Conservation (phyloP, 2,329 filamentous ascomycete species). For the Whalleya microplaca region DNA sequence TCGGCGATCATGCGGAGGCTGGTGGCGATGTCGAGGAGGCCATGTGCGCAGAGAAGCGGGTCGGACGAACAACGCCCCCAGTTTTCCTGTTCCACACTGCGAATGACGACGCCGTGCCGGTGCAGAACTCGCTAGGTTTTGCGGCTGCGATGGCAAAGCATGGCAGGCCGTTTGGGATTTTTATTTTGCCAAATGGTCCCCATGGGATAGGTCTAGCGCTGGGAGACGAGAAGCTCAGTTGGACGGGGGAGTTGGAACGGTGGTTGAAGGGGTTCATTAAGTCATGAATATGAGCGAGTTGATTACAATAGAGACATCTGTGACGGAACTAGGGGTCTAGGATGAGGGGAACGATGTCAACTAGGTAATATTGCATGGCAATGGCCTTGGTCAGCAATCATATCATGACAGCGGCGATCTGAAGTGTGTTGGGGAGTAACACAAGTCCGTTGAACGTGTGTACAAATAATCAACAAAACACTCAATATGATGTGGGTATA, state of each 20-base stretch:
- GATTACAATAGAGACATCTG: background rate
- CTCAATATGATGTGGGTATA: too few species aligned
- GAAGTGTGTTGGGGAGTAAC: background rate
- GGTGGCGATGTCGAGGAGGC: conserved; percentile 1
- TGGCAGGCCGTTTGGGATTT: conserved; percentile 26
- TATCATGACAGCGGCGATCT: background rate
- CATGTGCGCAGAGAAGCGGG: conserved; percentile 33
- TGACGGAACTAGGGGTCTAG: background rate
- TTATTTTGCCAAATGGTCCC: conserved; percentile 35
- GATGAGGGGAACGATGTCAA: too few species aligned
- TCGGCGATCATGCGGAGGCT: conserved; percentile 17
- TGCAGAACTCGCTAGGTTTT: conserved; percentile 35
- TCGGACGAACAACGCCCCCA: conserved; percentile 33
- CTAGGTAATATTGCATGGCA: too few species aligned
- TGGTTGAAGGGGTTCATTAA: conserved; percentile 28
- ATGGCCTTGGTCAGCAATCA: background rate
- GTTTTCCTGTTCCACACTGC: conserved; percentile 42
- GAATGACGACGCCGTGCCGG: conserved; percentile 32
- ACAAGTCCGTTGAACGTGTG: background rate
- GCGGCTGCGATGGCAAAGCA: conserved; percentile 30
- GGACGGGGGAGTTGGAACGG: conserved; percentile 34
- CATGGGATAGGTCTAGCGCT: conserved; percentile 35
- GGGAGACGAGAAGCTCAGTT: conserved; percentile 27
- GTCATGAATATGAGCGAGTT: background rate
- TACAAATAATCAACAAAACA: too few species aligned